Base-by-base conservation (phyloP, 306 rosid species). In the Cucurbita pepo region DNA sequence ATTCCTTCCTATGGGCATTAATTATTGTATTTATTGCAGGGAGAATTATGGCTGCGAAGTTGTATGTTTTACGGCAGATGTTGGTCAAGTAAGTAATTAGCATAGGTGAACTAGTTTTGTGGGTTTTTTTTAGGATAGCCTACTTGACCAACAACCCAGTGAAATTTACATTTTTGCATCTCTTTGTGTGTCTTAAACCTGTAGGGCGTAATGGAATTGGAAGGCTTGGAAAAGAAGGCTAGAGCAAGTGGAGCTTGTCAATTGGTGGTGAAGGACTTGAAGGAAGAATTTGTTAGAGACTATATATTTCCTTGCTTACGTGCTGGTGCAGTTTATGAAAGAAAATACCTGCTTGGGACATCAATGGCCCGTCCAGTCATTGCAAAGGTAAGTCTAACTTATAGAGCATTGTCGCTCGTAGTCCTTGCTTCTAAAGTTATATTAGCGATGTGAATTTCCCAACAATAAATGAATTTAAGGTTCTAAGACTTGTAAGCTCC, bases 321-420 rank as follows among this genome's bases (percentile, higher is more conserved):
- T 52, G 99, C 97, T 36, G 97, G 97, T 64, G 99, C 99, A 72
- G 50, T 91, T 75, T 91, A 89, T 79, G 99, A 95, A 80, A 91
- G 97, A 80, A 95, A 95, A 83, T 91, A 89, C 82, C 81, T 91
- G 89, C 84, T 91, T 21, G 99, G 99, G n/a, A 95, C 99, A 48
- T 91, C 99, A 50, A 95, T 95, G 97, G 99, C 97, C 25, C 95
- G 97, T 59, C 99, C 99, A 71, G 97, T 91, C 76, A 95, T 95
- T 25, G 86, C 91, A 41, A 86, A 86, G 81, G 91, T 86, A 36
- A 61, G 72, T 10, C 60, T 38, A 44, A 63, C 59, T 73, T 73
- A 10, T 43, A 63, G n/a, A 63, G n/a, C 6, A 22, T 25, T 78
- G 5, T 51, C 43, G 25, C 14, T 16, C 14, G 16, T 53, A 38